These are phyloP conservation scores for Handroanthus guayacan DNA, from an alignment of 257 asterid species.

Conservation along the genomic window DNA sequence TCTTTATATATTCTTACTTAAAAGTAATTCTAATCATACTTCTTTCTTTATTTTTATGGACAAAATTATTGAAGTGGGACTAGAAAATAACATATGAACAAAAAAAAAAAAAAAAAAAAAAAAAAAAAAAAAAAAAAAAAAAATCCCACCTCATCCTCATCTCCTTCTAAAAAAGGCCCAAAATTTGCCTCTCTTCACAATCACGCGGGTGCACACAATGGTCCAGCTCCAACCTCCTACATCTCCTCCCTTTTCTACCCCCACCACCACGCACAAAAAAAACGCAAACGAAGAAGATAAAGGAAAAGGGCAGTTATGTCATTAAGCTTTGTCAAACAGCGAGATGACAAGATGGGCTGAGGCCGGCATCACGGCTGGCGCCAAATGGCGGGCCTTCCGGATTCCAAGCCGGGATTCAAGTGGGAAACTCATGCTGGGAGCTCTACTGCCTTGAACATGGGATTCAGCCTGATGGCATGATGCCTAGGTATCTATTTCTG, in stretches of 20 bases:
- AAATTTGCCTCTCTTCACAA: too few species aligned
- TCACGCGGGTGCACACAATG: slow-evolving; percentile 42
- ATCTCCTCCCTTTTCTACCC: background rate
- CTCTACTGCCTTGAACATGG: slow-evolving; percentile 59
- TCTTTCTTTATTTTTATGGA: too few species aligned
- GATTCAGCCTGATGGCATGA: slow-evolving; percentile 54
- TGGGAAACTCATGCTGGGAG: slow-evolving; percentile 59
- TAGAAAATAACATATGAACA: too few species aligned
- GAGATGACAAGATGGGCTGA: slow-evolving; percentile 12
- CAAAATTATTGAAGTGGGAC: too few species aligned
- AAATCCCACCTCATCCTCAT: background rate
- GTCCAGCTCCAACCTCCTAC: background rate
- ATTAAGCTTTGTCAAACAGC: background rate
- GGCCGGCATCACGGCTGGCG: slow-evolving; percentile 46
- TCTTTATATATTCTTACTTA: too few species aligned
- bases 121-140: background rate
- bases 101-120: too few species aligned
- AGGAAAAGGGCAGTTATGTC: slow-evolving; percentile 20
- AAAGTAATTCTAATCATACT: background rate
- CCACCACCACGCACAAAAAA: too few species aligned
- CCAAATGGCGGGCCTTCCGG: slow-evolving; percentile 43
- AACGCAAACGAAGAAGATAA: background rate
- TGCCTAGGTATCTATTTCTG: slow-evolving; percentile 45
- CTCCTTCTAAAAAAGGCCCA: background rate
- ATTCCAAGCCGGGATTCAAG: slow-evolving; percentile 57